phyloP scores from a whole-genome alignment of 805 yeast species.

The Myxozyma nipponensis region DNA sequence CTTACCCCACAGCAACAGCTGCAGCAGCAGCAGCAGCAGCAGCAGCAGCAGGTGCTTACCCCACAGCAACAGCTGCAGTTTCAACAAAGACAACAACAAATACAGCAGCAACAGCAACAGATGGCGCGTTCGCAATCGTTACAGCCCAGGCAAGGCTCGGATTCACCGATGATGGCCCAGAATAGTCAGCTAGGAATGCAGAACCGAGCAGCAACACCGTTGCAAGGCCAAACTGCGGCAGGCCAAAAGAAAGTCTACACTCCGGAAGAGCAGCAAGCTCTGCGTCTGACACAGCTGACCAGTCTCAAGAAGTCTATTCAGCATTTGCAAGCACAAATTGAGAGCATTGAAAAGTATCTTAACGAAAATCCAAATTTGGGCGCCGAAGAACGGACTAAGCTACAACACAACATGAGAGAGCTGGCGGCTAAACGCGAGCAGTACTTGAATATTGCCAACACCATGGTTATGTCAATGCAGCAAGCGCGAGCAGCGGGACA shows the following conservation, averaged over 20 bases:
- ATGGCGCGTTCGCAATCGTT: constrained; percentile 8
- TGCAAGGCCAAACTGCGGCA: constrained; percentile 15
- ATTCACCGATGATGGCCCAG: constrained; percentile 1
- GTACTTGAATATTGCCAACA: constrained; percentile 10
- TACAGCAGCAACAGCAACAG: constrained; percentile 13
- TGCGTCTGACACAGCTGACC: constrained; percentile 18
- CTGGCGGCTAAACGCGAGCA: constrained; percentile 17
- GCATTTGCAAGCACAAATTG: constrained; percentile 17
- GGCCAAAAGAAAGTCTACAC: constrained; percentile 10
- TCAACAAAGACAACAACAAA: constrained; percentile 11
- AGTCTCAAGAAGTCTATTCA: constrained; percentile 10
- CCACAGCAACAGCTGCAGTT: constrained; percentile 5
- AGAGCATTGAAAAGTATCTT: constrained; percentile 14
- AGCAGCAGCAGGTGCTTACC: constrained; percentile 7
- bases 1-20: constrained; percentile 24
- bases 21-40: constrained; percentile 10
- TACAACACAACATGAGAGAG: constrained; percentile 12
- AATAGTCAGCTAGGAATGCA: background rate
- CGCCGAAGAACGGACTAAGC: constrained; percentile 23
- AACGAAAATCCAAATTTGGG: constrained; percentile 13
- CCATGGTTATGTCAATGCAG: constrained; percentile 20
- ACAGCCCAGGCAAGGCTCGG: background rate
- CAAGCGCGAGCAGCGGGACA: constrained; percentile 7
- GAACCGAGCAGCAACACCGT: constrained; percentile 11
- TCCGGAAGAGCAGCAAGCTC: constrained; percentile 23